Conservation (phyloP, 129 eudicot species). For the Centrapalus pauciflorus region DNA sequence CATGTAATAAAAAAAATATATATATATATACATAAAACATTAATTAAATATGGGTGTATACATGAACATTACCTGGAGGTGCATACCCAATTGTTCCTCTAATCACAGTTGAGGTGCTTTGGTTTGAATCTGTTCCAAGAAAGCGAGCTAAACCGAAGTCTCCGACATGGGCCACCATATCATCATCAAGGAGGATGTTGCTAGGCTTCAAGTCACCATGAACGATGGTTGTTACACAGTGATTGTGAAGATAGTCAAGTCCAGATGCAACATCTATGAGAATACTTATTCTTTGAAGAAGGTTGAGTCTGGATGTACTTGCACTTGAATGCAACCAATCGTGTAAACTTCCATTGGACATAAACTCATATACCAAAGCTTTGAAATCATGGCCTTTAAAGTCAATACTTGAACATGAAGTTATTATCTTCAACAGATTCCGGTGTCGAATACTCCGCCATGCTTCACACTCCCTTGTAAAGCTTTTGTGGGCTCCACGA, state of each 20-base stretch:
- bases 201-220: conserved; percentile 26
- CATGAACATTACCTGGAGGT: conserved; percentile 28
- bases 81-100: conserved; percentile 40
- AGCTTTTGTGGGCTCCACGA: conserved; percentile 21
- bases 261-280: conserved; percentile 23
- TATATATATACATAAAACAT: no score
- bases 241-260: conserved; percentile 29
- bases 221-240: conserved; percentile 9
- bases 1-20: no score
- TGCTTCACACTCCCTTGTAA: conserved; percentile 27
- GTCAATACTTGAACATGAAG: conserved; percentile 35
- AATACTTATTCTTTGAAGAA: conserved; percentile 6
- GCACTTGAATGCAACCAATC: conserved; percentile 19
- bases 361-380: conserved; percentile 38
- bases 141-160: conserved; percentile 26
- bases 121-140: not conserved
- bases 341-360: conserved; percentile 30
- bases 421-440: conserved; percentile 32
- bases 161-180: conserved; percentile 21
- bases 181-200: conserved; percentile 21
- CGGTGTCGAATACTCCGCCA: conserved; percentile 28
- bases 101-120: conserved; percentile 17
- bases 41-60: not conserved
- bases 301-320: not conserved
- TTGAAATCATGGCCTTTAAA: conserved; percentile 22